Evolutionary conservation across 1,284 basidiomycete genomes (phyloP).

Genomic region (Trichosporon ovoides): DNA sequence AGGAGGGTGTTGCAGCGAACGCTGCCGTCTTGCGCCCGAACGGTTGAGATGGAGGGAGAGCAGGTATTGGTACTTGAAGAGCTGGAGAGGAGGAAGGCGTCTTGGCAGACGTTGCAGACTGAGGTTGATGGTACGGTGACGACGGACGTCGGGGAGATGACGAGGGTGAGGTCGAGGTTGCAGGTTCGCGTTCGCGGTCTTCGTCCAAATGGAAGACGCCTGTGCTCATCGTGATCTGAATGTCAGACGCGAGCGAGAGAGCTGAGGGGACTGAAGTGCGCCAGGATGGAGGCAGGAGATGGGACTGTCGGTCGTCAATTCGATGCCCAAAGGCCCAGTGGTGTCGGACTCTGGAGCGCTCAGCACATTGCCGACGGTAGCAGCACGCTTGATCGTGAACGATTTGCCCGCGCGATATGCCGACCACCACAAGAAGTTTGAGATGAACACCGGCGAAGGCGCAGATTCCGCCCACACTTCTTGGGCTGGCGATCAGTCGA

Average conservation of each 20-base stretch:
- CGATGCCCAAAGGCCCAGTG: not conserved
- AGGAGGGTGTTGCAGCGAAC: conserved; percentile 45
- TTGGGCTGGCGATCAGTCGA: no score
- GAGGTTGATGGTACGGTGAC: not conserved
- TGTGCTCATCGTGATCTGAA: conserved; percentile 9
- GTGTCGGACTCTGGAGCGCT: not conserved
- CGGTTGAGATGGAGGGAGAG: conserved; percentile 23
- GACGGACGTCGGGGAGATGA: conserved; percentile 2
- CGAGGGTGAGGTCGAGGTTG: conserved; percentile 23
- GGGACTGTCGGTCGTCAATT: not conserved
- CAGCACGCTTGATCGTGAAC: no score
- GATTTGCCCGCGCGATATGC: no score
- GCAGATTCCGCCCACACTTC: no score
- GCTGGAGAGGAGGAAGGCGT: conserved; percentile 10
- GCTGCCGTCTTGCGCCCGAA: conserved; percentile 36
- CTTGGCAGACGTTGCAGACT: not conserved
- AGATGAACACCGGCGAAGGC: no score
- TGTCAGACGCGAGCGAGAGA: no score
- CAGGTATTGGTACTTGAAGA: conserved; percentile 22
- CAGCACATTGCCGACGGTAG: not conserved
- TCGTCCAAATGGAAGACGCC: conserved; percentile 44
- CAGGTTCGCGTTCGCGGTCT: conserved; percentile 31
- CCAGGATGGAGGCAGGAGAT: not conserved
- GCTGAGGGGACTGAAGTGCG: no score
- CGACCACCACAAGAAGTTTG: no score